phyloP scores from a whole-genome alignment of 345 rosid genomes.

The Jatropha curcas region DNA sequence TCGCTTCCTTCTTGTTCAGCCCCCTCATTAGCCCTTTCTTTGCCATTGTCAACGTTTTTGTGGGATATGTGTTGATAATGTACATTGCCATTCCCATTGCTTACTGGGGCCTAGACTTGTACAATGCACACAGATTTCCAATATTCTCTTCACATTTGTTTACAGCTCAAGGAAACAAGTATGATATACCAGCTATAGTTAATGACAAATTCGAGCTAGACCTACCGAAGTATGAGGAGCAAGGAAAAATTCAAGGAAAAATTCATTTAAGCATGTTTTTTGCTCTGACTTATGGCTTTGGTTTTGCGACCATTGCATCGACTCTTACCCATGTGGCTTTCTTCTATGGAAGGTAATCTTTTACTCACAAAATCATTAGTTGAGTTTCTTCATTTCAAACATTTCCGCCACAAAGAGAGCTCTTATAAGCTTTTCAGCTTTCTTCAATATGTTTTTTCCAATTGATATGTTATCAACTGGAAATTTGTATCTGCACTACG shows the following conservation, averaged over 20 bases:
- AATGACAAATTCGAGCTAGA: slow-evolving; percentile 76
- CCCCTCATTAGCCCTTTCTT: slow-evolving; percentile 90
- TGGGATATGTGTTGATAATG: slow-evolving; percentile 61
- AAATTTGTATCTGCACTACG: neutral
- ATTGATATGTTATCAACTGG: neutral
- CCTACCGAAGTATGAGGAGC: slow-evolving; percentile 49
- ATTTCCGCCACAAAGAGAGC: too few species aligned
- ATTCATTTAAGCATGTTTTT: slow-evolving; percentile 84
- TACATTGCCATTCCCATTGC: slow-evolving; percentile 64
- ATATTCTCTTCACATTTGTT: slow-evolving; percentile 83
- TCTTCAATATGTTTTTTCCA: too few species aligned
- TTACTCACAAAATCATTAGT: neutral
- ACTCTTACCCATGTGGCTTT: slow-evolving; percentile 82
- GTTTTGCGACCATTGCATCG: slow-evolving; percentile 86
- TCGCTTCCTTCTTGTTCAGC: slow-evolving; percentile 79
- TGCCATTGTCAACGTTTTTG: slow-evolving; percentile 64
- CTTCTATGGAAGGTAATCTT: slow-evolving; percentile 80
- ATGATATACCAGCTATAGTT: slow-evolving; percentile 63
- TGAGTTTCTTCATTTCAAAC: too few species aligned
- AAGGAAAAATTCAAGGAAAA: slow-evolving; percentile 85
- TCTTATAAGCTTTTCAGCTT: too few species aligned
- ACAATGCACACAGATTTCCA: slow-evolving; percentile 60
- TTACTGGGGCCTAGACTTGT: slow-evolving; percentile 75
- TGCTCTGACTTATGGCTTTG: slow-evolving; percentile 71
- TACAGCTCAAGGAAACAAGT: slow-evolving; percentile 56